Evolutionary conservation across 2,329 filamentous ascomycete species (phyloP), one percentile per base, ranked within the genome.

Genomic region (Aspergillus fumigatus): DNA sequence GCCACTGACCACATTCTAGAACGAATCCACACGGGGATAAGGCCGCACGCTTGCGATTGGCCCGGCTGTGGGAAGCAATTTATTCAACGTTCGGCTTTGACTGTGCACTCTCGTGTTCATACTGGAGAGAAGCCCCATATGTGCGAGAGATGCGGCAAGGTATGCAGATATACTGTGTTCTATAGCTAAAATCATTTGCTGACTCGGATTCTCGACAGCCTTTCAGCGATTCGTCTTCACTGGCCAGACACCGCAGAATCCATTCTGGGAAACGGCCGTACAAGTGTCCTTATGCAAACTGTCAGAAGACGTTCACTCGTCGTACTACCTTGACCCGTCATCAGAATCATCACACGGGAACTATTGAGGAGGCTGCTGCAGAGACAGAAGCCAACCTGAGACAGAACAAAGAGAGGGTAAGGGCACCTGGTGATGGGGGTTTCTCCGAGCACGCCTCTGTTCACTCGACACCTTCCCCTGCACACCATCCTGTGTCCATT

Each of bases 81-180:
- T 72, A 99, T 99, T 65, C 94, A 99, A 75, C 85, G 94, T 55
- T 97, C 92, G 27, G 94, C 94, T 23, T 78, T 99, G 72, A 99
- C 94, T 0, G 94, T 99, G 7, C 94, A 97, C 74, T 88, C 90
- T 70, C 89, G 94, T 65, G 92, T 97, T 21, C 94, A 99, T 75
- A 97, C 94, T 1, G 94, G 94, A 62, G 94, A 97, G 78, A 99
- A 99, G 77, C 94, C 94, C 51, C 94, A 99, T 69, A 93, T 94
- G 86, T 99, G 94, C 72, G 94, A 97, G 76, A 86, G 90, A 61
- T 97, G 94, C 73, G 90, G 91, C 73, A 97, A 97, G 87, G 92
- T 96, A 80, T 68, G 82, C 62, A 47, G 23, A 45, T 11, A 10
- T 25, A 40, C 7, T 10, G 14, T 23, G 11, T n/a, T 51, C 19